Percentiles rank a stretch among this genome's conserved stretches.
These are phyloP conservation scores for Salix dunnii DNA, from an alignment of 345 rosid species.

Conservation along the genomic window DNA sequence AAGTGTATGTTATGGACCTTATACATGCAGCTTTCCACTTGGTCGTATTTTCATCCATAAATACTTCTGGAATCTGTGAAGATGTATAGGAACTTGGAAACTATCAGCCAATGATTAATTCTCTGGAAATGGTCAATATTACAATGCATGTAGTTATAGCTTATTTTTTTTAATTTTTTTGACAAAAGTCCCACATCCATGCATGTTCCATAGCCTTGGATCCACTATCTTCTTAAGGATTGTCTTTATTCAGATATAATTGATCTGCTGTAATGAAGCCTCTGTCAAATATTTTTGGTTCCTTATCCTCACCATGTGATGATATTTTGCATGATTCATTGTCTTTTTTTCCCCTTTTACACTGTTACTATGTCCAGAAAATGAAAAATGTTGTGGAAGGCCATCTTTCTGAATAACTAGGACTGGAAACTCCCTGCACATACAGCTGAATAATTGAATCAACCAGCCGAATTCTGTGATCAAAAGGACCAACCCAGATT, in stretches of 20 bases:
- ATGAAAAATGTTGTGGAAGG: background rate
- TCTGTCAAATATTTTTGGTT: background rate
- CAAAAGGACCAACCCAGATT: background rate
- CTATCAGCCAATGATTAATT: background rate
- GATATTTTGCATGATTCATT: background rate
- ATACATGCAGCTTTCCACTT: background rate
- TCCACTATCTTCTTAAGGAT: background rate
- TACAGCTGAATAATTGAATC: background rate
- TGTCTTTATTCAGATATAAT: background rate
- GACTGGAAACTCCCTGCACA: background rate
- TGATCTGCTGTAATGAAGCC: too few species aligned
- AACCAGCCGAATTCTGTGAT: background rate
- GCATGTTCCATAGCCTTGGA: background rate
- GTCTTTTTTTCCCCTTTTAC: too few species aligned
- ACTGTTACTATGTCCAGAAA: background rate
- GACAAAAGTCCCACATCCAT: background rate
- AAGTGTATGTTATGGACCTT: background rate
- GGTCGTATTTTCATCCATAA: background rate
- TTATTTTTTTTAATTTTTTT: background rate
- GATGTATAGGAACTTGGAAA: background rate
- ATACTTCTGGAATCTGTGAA: background rate
- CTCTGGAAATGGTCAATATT: background rate
- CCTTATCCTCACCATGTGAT: background rate
- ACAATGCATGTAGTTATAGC: background rate
- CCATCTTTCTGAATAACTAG: background rate